Conservation (phyloP, 2,329 filamentous ascomycete genomes). For the Penicillium verrucosum region DNA sequence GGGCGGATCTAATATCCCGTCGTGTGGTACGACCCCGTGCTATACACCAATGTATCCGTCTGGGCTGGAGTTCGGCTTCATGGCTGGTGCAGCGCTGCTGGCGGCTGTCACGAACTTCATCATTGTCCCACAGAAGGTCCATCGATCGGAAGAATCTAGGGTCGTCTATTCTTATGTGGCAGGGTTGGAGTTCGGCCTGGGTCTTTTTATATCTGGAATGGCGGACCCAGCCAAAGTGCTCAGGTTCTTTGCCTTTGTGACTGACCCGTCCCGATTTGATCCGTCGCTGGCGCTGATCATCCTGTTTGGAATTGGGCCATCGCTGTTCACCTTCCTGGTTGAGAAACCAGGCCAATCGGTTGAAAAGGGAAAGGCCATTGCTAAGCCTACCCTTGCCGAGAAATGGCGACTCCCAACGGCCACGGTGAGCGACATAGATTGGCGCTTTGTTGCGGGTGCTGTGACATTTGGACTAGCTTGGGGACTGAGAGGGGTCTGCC, state of each 20-base stretch:
- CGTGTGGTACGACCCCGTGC: constrained; percentile 44
- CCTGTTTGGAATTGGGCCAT: constrained; percentile 50
- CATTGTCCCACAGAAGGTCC: constrained; percentile 31
- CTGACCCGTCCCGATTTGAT: constrained; percentile 47
- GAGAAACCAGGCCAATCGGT: constrained; percentile 28
- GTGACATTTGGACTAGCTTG: constrained; percentile 51
- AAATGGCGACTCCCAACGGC: constrained; percentile 46
- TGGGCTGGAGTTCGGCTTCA: constrained; percentile 32
- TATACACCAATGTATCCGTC: constrained; percentile 48
- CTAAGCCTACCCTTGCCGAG: constrained; percentile 42
- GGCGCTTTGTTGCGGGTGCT: constrained; percentile 48
- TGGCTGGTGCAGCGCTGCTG: constrained; percentile 32
- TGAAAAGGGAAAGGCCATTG: constrained; percentile 21
- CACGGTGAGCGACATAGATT: constrained; percentile 48
- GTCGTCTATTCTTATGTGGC: constrained; percentile 44
- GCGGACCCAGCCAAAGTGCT: constrained; percentile 50
- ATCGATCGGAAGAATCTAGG: constrained; percentile 32
- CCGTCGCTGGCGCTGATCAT: constrained; percentile 51
- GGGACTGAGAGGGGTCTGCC: constrained; percentile 52
- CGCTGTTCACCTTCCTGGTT: constrained; percentile 36
- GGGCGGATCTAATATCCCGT: constrained; percentile 38
- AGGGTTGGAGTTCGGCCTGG: constrained; percentile 51
- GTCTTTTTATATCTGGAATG: constrained; percentile 53
- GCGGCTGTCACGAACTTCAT: constrained; percentile 33
- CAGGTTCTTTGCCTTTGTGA: constrained; percentile 48